Evolutionary conservation across 306 rosid species (phyloP).

Genomic region (Castanopsis chinensis): DNA sequence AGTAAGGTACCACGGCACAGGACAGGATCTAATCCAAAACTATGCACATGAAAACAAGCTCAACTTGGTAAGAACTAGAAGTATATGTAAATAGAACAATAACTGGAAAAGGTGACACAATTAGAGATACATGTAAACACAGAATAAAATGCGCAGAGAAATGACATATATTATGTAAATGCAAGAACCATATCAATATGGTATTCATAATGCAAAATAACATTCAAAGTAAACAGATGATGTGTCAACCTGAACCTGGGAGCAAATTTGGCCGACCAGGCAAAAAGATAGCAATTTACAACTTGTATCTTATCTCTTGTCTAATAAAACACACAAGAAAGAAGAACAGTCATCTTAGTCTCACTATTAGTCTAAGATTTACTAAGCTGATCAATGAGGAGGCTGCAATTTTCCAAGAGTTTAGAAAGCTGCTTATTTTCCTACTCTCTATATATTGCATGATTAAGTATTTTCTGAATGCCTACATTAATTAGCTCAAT

Average conservation of each 20-base stretch:
- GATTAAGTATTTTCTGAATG: not conserved
- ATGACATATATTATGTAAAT: no score
- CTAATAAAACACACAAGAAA: not conserved
- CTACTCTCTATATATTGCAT: not conserved
- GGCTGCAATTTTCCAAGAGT: not conserved
- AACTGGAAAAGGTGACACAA: no score
- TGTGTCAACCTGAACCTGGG: not conserved
- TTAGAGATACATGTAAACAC: no score
- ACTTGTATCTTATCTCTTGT: not conserved
- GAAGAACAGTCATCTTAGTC: not conserved
- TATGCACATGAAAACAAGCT: no score
- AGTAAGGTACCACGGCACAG: no score
- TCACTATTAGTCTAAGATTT: not conserved
- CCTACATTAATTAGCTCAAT: not conserved
- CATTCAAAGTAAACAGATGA: not conserved
- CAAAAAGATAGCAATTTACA: not conserved
- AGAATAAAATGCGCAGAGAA: no score
- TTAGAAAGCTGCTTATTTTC: not conserved
- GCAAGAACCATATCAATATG: no score
- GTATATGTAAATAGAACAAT: no score
- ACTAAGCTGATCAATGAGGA: not conserved
- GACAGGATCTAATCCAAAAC: no score
- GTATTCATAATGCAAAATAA: no score
- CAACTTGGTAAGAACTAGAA: no score
- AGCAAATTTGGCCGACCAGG: not conserved